Base-by-base conservation (phyloP, 2,329 filamentous ascomycete species). In the Didymella pinodella region DNA sequence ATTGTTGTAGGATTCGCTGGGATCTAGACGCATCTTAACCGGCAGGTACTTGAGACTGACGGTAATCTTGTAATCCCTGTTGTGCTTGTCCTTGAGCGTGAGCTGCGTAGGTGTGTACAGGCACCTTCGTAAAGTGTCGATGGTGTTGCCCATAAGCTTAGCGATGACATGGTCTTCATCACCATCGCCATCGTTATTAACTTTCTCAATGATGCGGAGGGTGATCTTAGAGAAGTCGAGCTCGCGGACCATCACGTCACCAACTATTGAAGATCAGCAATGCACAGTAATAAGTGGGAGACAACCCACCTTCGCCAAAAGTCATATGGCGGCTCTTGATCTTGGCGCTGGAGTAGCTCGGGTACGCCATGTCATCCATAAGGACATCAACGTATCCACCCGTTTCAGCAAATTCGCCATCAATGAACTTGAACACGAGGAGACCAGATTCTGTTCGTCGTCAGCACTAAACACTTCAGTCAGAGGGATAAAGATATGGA, bases 1-100 rank as follows among this genome's bases (percentile, higher is more conserved):
- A 79, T 99, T 99, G 86, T 97, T 98, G 83, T 99, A 97, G 72
- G 93, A 97, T 79, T 99, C 95, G 70, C 89, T 92, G 0, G 95
- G 91, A 71, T 99, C 93, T 48, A 99, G 89, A 56, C 88, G 83
- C 95, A 99, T 99, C 80, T 91, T 88, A 61, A 98, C 88, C 0
- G 95, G 95, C 25, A 99, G 88, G 75, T 97, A 99, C 78, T 96
- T 96, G 72, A 97, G 85, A 80, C 91, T 96, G 73, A 99, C 90
- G 67, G 90, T 96, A 74, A 99, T 85, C 72, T 88, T 93, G 80
- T 87, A 93, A 26, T 88, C 78, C 58, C 85, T 85, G 50, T 93
- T 93, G 41, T 94, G 86, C 18, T 90, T 88, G 61, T 91, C 90
- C 76, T 88, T 92, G 59, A 99, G 83, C 54, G 87, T 88, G 54